A percentile compares a stretch with the other conserved stretches of the same genome.
Evolutionary conservation across 73 alveolate genomes (phyloP).

Genomic region (Uronychia setigera): DNA sequence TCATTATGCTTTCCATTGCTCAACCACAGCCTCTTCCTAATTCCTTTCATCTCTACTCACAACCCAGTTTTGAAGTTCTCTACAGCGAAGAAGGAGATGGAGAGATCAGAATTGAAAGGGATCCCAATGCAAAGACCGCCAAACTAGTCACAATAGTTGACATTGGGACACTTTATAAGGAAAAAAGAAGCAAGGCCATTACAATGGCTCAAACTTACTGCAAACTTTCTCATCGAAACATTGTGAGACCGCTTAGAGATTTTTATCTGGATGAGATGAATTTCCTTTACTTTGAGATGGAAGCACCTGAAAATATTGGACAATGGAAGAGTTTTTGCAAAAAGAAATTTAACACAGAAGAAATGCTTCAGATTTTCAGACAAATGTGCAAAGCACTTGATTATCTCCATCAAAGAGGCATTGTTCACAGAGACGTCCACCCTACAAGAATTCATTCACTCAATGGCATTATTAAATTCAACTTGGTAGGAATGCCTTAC

Average conservation of each 20-base stretch:
- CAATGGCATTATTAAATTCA: conserved; percentile 34
- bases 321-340: conserved; percentile 55
- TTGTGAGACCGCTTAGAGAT: conserved; percentile 19
- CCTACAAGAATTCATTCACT: conserved; percentile 44
- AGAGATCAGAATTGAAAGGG: conserved; percentile 16
- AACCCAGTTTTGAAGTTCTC: no score
- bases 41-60: no score
- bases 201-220: conserved; percentile 43
- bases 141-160: conserved; percentile 46
- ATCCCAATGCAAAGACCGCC: background rate
- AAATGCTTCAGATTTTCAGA: conserved; percentile 22
- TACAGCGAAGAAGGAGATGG: background rate
- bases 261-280: conserved; percentile 16
- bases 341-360: conserved; percentile 40
- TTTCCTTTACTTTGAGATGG: conserved; percentile 35
- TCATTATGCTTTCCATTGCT: no score
- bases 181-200: conserved; percentile 50
- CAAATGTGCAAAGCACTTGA: conserved; percentile 32
- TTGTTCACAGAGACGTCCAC: conserved; percentile 58
- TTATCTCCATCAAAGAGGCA: conserved; percentile 22
- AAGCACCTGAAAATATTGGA: conserved; percentile 39
- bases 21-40: no score
- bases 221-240: conserved; percentile 43
- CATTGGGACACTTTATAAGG: conserved; percentile 55
- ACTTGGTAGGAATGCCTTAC: conserved; percentile 61